Base-by-base conservation (phyloP, 2,329 filamentous ascomycete species). In the Hyphodiscus sp. region DNA sequence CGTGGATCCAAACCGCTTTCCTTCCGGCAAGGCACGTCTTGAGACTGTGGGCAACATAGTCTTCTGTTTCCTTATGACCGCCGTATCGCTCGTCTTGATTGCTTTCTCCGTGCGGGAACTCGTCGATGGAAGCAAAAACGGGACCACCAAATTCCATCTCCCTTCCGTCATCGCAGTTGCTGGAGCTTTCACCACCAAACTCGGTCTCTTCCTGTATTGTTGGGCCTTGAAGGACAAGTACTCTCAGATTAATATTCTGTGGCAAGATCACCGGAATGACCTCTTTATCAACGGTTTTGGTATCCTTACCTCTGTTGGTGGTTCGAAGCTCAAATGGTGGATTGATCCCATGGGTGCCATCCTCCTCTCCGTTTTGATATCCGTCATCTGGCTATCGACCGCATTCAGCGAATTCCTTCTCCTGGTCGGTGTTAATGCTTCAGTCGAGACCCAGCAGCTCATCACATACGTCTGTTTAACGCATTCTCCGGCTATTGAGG, bases 391-490 rank as follows among this genome's bases (percentile, higher is more conserved):
- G 94, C 74, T 90, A 41, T 79, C 82, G 57, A 96, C 92, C 0
- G 90, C 91, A 0, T 95, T 91, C 65, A 78, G 79, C 53, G 92
- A 99, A 73, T 97, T 97, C 70, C 78, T 95, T 68, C 78, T 96
- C 33, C 79, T 99, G 7, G 91, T 99, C 47, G 94, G 94, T 47
- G 88, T 95, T 2, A 87, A 87, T 0, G 91, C 92, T 1, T 85
- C 89, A 51, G 88, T 90, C 9, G 82, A 90, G 64, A 91, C 85
- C 68, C 85, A 96, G 70, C 91, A 96, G 71, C 84, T 96, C 61
- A 95, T 97, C 67, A 97, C 94, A 0, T 99, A 99, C 71, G 88
- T 95, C 62, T 91, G 89, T 76, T 85, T 97, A 75, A 97, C 92
- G 9, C 94, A 97, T 73, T 91, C 88, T 33, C 81, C 87, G 0